Evolutionary conservation across 768 basidiomycete species (phyloP), one percentile per base, ranked within the genome.

Genomic region (Tulasnella sp.): DNA sequence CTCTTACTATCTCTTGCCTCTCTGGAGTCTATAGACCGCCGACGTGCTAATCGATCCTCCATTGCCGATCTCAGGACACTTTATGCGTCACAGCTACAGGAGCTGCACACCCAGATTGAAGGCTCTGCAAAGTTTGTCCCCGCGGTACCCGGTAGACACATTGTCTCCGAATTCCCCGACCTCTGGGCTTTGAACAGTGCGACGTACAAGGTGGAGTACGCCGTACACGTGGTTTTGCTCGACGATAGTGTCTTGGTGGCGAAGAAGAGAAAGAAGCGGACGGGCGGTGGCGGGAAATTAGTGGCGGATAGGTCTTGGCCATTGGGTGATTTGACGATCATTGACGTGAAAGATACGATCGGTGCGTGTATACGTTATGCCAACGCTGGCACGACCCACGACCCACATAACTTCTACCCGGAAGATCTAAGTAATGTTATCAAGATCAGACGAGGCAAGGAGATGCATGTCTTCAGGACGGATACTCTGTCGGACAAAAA

Each of bases 101-200:
- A 82, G 0, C 75, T 98, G 0, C 93, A 96, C 70, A 73, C 86
- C 1, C 83, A 86, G 55, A 87, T 98, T 63, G 92, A 97, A 65
- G 96, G 96, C 29, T 89, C 92, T 0, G 84, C 92, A 64, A 97
- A 97, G 70, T 94, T 93, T 69, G 84, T 92, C 0, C 93, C 94
- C 0, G 83, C 88, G 11, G 85, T 85, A 0, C 87, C 92, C 10
- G 93, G 93, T 15, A 78, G 96, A 58, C 96, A 98, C 67, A 81
- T 98, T 60, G 81, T 98, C 38, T 75, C 82, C 21, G 93, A 97
- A 69, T 81, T 88, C 63, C 84, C 90, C 49, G 80, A 83, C 15
- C 82, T 97, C 42, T 77, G 83, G 59, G 83, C 87, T 54, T 75
- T 99, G 46, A 93, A 98, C 63, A 79, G 92, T 1, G 94, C 96